A percentile compares a stretch with the other conserved stretches of the same genome.
Evolutionary conservation across 2,329 filamentous ascomycete species (phyloP).

Genomic region (Ophiostoma sp.): DNA sequence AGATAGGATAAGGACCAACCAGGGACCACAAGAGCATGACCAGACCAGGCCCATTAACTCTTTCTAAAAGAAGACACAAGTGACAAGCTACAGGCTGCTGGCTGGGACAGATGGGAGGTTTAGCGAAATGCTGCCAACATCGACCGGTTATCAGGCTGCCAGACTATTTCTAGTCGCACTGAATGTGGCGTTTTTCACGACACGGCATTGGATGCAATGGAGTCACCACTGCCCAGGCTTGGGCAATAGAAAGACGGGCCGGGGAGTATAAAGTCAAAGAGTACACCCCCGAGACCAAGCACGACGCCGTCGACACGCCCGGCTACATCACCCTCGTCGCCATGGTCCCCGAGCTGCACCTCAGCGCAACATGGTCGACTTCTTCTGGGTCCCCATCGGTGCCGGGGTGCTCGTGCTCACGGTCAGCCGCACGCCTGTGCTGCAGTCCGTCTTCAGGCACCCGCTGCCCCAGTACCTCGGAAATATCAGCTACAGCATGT

Average conservation of each 20-base stretch:
- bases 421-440: slow-evolving; percentile 27
- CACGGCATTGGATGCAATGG: not conserved
- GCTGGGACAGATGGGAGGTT: not conserved
- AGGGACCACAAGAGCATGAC: too few relatives aligned
- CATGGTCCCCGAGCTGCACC: slow-evolving; percentile 28
- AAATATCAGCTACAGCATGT: slow-evolving; percentile 56
- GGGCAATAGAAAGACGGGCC: not conserved
- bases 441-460: slow-evolving; percentile 33
- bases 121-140: not conserved
- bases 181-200: not conserved
- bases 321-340: slow-evolving; percentile 19
- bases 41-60: not conserved
- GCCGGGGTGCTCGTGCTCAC: slow-evolving; percentile 30
- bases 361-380: slow-evolving; percentile 32
- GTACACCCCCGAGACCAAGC: slow-evolving; percentile 29
- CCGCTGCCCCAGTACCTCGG: slow-evolving; percentile 46
- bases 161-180: too few relatives aligned
- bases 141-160: too few relatives aligned
- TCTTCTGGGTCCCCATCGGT: slow-evolving; percentile 31
- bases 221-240: not conserved
- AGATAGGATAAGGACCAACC: too few relatives aligned
- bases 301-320: slow-evolving; percentile 24
- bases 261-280: too few relatives aligned
- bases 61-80: too few relatives aligned
- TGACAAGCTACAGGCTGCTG: too few relatives aligned